Evolutionary conservation across 1,139 yeast species (phyloP).

Genomic region (Blastobotrys proliferans): DNA sequence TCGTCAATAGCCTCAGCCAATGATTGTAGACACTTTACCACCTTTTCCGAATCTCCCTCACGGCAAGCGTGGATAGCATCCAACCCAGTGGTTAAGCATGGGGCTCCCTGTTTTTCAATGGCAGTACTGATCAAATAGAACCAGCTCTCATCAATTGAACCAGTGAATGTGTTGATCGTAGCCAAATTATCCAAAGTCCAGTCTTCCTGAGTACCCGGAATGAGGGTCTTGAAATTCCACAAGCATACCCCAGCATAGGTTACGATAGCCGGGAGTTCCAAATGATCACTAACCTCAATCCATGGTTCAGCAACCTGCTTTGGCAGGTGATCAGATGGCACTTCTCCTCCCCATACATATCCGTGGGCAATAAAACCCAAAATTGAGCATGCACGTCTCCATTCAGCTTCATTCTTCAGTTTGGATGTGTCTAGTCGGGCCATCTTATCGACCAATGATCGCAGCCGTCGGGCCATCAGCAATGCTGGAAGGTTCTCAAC

Average conservation of each 20-base stretch:
- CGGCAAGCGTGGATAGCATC: constrained; percentile 59
- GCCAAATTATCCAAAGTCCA: constrained; percentile 63
- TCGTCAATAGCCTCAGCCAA: constrained; percentile 74
- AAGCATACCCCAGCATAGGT: constrained; percentile 84
- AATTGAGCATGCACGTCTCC: constrained; percentile 75
- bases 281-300: constrained; percentile 49
- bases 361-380: constrained; percentile 81
- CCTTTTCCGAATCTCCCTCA: constrained; percentile 37
- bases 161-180: constrained; percentile 82
- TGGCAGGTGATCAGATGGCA: constrained; percentile 65
- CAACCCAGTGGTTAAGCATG: constrained; percentile 55
- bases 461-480: constrained; percentile 58
- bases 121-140: constrained; percentile 84
- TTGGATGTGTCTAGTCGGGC: constrained; percentile 49
- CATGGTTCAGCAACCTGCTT: constrained; percentile 66
- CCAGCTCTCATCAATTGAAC: constrained; percentile 90
- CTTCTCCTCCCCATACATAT: constrained; percentile 74
- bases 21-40: constrained; percentile 49
- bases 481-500: constrained; percentile 67
- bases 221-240: constrained; percentile 75
- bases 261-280: constrained; percentile 80
- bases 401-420: constrained; percentile 47
- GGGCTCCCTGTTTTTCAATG: constrained; percentile 79
- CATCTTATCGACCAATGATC: constrained; percentile 56
- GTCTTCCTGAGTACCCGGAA: constrained; percentile 44